These are phyloP conservation scores for Fusarium abutilonis DNA, from an alignment of 2,329 filamentous ascomycete genomes.

Conservation along the genomic window DNA sequence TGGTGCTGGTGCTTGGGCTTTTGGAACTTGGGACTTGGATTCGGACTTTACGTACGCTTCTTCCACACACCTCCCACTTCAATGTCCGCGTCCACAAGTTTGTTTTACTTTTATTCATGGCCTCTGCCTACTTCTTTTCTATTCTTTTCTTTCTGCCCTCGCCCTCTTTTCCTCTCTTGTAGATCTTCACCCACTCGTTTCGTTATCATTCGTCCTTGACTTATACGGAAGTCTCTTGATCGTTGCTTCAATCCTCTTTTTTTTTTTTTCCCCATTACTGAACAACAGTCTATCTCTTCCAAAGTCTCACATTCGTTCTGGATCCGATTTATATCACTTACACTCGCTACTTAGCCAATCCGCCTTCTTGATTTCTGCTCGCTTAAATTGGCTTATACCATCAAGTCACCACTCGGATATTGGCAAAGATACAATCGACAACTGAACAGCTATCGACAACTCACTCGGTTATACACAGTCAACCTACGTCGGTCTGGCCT, in stretches of 20 bases:
- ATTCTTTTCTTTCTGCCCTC: constrained; percentile 13
- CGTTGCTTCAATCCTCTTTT: constrained; percentile 18
- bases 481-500: not conserved
- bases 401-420: constrained; percentile 1
- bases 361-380: constrained; percentile 14
- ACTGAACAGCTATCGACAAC: not conserved
- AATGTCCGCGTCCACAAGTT: constrained; percentile 38
- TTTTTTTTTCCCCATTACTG: constrained; percentile 21
- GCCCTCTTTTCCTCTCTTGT: constrained; percentile 23
- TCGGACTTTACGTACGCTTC: constrained; percentile 10
- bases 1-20: constrained; percentile 20
- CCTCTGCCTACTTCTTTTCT: constrained; percentile 25
- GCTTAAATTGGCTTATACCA: constrained; percentile 21
- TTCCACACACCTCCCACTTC: constrained; percentile 22
- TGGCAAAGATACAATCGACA: constrained; percentile 4
- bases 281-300: constrained; percentile 13
- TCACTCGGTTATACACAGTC: not conserved
- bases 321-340: constrained; percentile 23
- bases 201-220: constrained; percentile 24
- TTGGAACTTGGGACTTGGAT: constrained; percentile 19
- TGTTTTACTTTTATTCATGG: constrained; percentile 39
- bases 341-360: constrained; percentile 21
- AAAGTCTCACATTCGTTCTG: constrained; percentile 37
- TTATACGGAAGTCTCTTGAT: constrained; percentile 18
- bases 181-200: constrained; percentile 36